Base-by-base conservation (phyloP, 2,329 filamentous ascomycete species). In the Arthroderma sp. region DNA sequence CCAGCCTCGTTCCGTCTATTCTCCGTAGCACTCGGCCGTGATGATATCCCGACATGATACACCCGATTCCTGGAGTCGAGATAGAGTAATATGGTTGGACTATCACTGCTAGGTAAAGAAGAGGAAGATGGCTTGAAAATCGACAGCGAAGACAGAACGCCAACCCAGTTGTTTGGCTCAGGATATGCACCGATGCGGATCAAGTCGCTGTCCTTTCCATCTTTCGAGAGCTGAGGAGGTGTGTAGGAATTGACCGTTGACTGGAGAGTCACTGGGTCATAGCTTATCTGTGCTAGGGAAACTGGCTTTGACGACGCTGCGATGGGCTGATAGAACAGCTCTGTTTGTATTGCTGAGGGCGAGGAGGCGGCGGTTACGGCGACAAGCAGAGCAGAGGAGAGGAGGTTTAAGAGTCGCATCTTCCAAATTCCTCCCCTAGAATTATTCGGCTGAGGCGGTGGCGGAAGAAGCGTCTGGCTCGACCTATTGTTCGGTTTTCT, bases 131-230 rank as follows among this genome's bases (percentile, higher is more conserved):
- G 8, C 25, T 51, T 25, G n/a, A 51, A 25, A 19, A 51, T 11
- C 11, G 69, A 67, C 21, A 67, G 56, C 4, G 72, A 73, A 7
- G 72, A 68, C 15, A 76, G 63, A 37, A 70, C 72, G 5, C 73
- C 72, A 7, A 70, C 66, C 72, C 71, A 74, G 65, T 44, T 71
- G 68, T 55, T 67, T 70, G 37, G 68, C 19, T 62, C 62, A 39
- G 64, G 80, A 63, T 73, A 77, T 35, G 80, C 75, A 59, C 78
- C 79, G 5, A 82, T 71, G 39, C 78, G 76, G 49, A 80, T 70
- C 61, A 82, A 77, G 65, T 76, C 74, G 56, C 76, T 71, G 63
- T 59, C 28, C 37, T 23, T 17, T 49, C 37, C 23, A 21, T 56
- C 1, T 61, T 28, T 33, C 19, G 41, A 44, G 21, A 19, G 19